Percentiles rank a stretch among this genome's conserved stretches.
Evolutionary conservation across 2,329 filamentous ascomycete genomes (phyloP).

Genomic region (Plenodomus biglobosus): DNA sequence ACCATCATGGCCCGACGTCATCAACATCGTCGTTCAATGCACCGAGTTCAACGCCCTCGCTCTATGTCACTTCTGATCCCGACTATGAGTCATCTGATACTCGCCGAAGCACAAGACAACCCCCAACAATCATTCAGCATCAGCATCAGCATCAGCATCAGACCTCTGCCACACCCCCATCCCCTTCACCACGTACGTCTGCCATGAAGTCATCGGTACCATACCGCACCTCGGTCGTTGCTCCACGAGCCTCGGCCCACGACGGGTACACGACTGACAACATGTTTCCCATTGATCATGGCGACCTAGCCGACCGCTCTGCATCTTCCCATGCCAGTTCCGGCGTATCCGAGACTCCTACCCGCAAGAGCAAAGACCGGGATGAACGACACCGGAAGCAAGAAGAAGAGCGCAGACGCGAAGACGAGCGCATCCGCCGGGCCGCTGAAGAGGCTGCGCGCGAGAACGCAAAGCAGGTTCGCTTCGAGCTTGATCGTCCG

Average conservation of each 20-base stretch:
- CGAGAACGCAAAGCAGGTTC: slow-evolving; percentile 30
- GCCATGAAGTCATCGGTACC: slow-evolving; percentile 12
- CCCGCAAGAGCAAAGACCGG: slow-evolving; percentile 23
- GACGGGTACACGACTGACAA: slow-evolving; percentile 14
- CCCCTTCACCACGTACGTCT: slow-evolving; percentile 22
- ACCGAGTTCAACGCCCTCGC: slow-evolving; percentile 32
- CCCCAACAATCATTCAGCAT: slow-evolving; percentile 35
- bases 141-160: slow-evolving; percentile 36
- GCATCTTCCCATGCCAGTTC: slow-evolving; percentile 25
- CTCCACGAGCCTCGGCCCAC: slow-evolving; percentile 16
- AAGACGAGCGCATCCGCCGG: slow-evolving; percentile 27
- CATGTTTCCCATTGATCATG: slow-evolving; percentile 24
- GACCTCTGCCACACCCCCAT: slow-evolving; percentile 8
- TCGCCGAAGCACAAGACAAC: slow-evolving; percentile 22
- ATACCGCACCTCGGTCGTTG: slow-evolving; percentile 24
- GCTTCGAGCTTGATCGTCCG: slow-evolving; percentile 29
- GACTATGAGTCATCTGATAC: slow-evolving; percentile 32
- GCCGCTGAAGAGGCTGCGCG: slow-evolving; percentile 13
- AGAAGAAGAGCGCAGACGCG: slow-evolving; percentile 21
- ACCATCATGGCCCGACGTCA: slow-evolving; percentile 30
- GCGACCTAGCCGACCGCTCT: slow-evolving; percentile 19
- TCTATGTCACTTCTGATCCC: slow-evolving; percentile 33
- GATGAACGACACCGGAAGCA: slow-evolving; percentile 23
- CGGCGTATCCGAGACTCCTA: slow-evolving; percentile 24
- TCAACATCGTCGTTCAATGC: slow-evolving; percentile 33